phyloP scores from a whole-genome alignment of 169 alveolate genomes.

The Eimeria falciformis region DNA sequence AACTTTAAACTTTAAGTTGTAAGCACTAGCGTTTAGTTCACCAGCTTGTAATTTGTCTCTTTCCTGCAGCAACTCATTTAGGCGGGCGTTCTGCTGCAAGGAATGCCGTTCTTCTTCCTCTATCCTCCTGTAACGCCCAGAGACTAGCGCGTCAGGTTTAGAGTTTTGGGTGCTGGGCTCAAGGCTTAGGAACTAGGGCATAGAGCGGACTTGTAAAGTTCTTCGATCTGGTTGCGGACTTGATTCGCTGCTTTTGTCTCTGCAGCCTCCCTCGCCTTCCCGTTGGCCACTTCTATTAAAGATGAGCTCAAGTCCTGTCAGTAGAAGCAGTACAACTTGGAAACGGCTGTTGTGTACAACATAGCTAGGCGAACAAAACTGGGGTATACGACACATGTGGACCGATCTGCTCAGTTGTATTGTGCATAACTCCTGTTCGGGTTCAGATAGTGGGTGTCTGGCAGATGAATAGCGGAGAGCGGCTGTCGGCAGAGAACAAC shows the following conservation, averaged over 20 bases:
- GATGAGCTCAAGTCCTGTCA: slow-evolving; percentile 63
- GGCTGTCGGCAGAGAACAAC: no score
- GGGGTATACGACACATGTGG: background rate
- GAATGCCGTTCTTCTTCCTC: slow-evolving; percentile 61
- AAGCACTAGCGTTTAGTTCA: background rate
- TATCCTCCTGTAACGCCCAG: slow-evolving; percentile 44
- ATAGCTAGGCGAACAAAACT: no score
- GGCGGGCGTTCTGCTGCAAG: slow-evolving; percentile 50
- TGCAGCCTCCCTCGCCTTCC: slow-evolving; percentile 64
- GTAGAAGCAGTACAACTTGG: no score
- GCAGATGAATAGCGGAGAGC: no score
- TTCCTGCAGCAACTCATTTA: slow-evolving; percentile 57
- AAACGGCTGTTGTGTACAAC: no score
- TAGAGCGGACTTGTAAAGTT: slow-evolving; percentile 32
- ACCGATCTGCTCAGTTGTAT: background rate
- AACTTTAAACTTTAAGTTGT: no score
- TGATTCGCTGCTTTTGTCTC: slow-evolving; percentile 67
- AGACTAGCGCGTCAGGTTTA: background rate
- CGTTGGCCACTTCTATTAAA: slow-evolving; percentile 62
- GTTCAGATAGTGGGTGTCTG: no score
- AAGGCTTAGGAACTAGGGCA: background rate
- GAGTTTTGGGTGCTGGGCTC: background rate
- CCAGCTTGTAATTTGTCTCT: slow-evolving; percentile 59
- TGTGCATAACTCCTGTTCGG: no score
- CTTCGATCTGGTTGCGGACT: slow-evolving; percentile 47